phyloP scores from a whole-genome alignment of 2,329 filamentous ascomycete genomes.

The Sordariomycetes sp. region DNA sequence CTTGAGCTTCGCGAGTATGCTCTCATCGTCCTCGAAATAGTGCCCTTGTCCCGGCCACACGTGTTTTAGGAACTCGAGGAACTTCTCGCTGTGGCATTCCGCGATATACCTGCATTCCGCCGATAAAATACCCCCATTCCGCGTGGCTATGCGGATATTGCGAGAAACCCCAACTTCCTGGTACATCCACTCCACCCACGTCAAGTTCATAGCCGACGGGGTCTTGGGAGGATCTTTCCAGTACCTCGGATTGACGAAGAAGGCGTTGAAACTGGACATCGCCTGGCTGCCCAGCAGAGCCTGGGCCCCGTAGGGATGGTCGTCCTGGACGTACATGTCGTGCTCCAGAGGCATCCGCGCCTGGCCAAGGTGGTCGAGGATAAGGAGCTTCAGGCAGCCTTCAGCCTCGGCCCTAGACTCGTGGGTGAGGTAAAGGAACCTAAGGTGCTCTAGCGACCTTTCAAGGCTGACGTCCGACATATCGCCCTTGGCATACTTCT shows the following conservation, averaged over 20 bases:
- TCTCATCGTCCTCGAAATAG: neutral
- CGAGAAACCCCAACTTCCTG: neutral
- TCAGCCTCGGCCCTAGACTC: neutral
- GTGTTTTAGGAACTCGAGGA: neutral
- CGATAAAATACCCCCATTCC: neutral
- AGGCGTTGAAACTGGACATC: neutral
- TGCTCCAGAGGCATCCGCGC: neutral
- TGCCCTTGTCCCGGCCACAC: neutral
- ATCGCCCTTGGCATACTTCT: neutral
- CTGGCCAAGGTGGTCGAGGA: neutral
- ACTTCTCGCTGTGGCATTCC: neutral
- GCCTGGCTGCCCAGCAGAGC: neutral
- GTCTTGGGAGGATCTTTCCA: neutral
- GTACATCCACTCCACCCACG: neutral
- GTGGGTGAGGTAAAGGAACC: slow-evolving; percentile 1
- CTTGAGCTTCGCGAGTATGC: neutral
- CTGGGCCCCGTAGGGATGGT: slow-evolving; percentile 1
- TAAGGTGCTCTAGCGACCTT: neutral
- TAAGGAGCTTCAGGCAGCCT: neutral
- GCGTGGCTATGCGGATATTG: neutral
- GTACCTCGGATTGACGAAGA: neutral
- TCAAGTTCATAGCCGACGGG: neutral
- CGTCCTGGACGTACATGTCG: neutral
- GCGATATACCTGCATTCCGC: neutral
- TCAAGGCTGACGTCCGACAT: neutral